phyloP scores from a whole-genome alignment of 192 early-diverging fungal species.

The Anaeromyces robustus region DNA sequence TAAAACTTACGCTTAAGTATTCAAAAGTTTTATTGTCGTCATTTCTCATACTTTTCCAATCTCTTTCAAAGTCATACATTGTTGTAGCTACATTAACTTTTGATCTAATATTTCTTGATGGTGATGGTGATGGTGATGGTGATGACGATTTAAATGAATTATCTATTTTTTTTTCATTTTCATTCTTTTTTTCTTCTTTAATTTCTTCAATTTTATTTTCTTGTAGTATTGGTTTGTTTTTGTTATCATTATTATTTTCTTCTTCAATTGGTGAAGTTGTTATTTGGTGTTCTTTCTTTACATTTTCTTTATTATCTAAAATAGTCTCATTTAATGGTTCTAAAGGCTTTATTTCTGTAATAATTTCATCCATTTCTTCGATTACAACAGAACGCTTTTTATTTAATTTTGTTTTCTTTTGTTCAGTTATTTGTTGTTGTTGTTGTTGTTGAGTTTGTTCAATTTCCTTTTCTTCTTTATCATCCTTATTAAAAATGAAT shows the following conservation, averaged over 20 bases:
- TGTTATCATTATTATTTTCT: no score
- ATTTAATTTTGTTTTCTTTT: neutral
- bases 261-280: no score
- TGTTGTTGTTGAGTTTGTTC: neutral
- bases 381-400: neutral
- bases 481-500: neutral
- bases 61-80: constrained; percentile 52
- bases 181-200: neutral
- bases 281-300: neutral
- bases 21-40: constrained; percentile 8
- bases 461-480: neutral
- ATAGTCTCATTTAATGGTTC: neutral
- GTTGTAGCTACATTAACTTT: constrained; percentile 24
- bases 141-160: no score
- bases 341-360: neutral
- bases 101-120: neutral
- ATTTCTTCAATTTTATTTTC: neutral
- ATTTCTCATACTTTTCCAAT: constrained; percentile 45
- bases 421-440: no score
- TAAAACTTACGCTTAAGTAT: neutral
- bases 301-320: neutral
- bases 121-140: no score
- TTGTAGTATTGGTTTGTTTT: neutral
- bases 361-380: neutral
- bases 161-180: neutral